These are phyloP conservation scores for Pyricularia grisea DNA, from an alignment of 2,329 filamentous ascomycete genomes.

Conservation along the genomic window DNA sequence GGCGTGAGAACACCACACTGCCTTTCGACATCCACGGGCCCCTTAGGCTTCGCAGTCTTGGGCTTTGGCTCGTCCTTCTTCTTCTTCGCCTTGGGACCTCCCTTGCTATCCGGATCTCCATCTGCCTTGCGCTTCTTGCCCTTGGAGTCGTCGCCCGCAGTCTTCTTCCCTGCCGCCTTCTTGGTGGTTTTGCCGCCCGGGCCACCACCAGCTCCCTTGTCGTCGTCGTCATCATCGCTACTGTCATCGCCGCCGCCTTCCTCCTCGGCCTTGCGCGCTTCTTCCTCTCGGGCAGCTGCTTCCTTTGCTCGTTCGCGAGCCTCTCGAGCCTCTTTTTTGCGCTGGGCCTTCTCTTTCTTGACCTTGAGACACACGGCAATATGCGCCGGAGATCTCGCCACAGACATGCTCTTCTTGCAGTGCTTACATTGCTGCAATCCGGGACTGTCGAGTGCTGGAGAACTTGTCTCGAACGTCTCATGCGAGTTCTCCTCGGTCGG, in stretches of 20 bases:
- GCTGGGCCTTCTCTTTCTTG: slow-evolving; percentile 73
- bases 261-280: slow-evolving; percentile 41
- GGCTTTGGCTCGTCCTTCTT: slow-evolving; percentile 88
- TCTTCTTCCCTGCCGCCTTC: slow-evolving; percentile 58
- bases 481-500: slow-evolving; percentile 67
- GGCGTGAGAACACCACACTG: slow-evolving; percentile 84
- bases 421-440: slow-evolving; percentile 85
- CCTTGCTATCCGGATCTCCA: slow-evolving; percentile 58
- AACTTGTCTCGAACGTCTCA: slow-evolving; percentile 72
- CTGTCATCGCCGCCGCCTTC: slow-evolving; percentile 31
- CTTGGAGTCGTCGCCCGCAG: slow-evolving; percentile 49
- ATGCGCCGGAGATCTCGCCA: slow-evolving; percentile 65
- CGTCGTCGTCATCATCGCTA: slow-evolving; percentile 37
- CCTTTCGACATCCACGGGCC: slow-evolving; percentile 86
- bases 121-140: slow-evolving; percentile 75
- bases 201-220: slow-evolving; percentile 28
- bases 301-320: slow-evolving; percentile 58
- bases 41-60: slow-evolving; percentile 78
- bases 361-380: slow-evolving; percentile 75
- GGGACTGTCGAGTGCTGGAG: slow-evolving; percentile 69
- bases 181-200: slow-evolving; percentile 35
- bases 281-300: slow-evolving; percentile 43
- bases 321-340: slow-evolving; percentile 67
- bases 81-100: slow-evolving; percentile 73
- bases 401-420: slow-evolving; percentile 82